Evolutionary conservation across 208 protist species (phyloP).

Genomic region (Acanthamoeba polyphaga): DNA sequence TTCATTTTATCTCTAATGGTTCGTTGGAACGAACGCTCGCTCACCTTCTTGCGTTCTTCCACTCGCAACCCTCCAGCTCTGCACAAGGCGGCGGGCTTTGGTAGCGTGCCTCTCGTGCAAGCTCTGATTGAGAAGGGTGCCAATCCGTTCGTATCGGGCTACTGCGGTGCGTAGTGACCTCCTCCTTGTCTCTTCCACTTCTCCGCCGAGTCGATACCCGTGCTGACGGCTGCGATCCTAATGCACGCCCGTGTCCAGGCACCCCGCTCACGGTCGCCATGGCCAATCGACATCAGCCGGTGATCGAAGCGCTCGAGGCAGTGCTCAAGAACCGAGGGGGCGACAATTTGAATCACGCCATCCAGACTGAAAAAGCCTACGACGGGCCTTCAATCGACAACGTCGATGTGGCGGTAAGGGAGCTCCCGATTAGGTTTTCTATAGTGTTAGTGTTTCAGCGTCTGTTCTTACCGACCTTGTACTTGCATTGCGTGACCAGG

Average conservation of each 20-base stretch:
- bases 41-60: not conserved
- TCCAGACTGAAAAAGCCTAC: not conserved
- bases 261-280: constrained; percentile 25
- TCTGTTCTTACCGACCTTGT: not conserved
- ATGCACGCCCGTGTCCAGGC: not conserved
- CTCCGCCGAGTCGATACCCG: not conserved
- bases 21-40: not conserved
- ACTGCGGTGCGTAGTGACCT: not conserved
- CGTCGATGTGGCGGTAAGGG: not conserved
- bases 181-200: not conserved
- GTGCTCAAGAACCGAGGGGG: not conserved
- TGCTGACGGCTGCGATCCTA: too few relatives aligned
- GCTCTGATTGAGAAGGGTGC: not conserved
- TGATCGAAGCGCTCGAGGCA: not conserved
- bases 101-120: constrained; percentile 13
- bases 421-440: not conserved
- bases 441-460: too few relatives aligned
- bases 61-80: not conserved
- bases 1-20: not conserved
- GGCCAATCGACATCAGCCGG: constrained; percentile 5
- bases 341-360: not conserved
- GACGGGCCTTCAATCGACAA: constrained; percentile 27
- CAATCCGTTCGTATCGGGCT: not conserved
- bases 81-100: constrained; percentile 20
- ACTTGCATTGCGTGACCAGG: not conserved